These are phyloP conservation scores for Fonsecaea erecta DNA, from an alignment of 2,329 filamentous ascomycete species.

Conservation along the genomic window DNA sequence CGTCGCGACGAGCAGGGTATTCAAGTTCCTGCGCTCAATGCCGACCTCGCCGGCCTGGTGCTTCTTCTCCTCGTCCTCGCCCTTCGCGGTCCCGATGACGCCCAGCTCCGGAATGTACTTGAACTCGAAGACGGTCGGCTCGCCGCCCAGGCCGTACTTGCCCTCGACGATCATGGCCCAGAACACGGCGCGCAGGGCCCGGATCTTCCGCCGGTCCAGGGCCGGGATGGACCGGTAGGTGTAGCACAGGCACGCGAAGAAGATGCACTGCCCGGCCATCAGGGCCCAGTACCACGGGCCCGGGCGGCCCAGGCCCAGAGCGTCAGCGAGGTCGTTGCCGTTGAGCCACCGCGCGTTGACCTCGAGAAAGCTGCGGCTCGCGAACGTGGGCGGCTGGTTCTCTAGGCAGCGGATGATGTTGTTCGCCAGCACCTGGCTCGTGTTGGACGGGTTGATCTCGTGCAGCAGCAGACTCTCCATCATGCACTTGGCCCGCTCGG, in stretches of 20 bases:
- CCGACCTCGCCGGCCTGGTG: constrained; percentile 20
- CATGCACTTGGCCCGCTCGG: constrained; percentile 59
- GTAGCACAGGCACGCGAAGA: constrained; percentile 61
- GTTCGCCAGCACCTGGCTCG: constrained; percentile 68
- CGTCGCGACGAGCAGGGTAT: constrained; percentile 32
- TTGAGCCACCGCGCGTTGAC: constrained; percentile 73
- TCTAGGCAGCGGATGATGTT: constrained; percentile 75
- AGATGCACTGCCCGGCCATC: constrained; percentile 68
- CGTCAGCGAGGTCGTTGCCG: constrained; percentile 65
- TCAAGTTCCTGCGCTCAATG: constrained; percentile 35
- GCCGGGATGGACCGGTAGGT: constrained; percentile 52
- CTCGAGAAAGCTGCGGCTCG: constrained; percentile 68
- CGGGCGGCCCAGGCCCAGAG: constrained; percentile 63
- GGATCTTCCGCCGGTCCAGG: constrained; percentile 59
- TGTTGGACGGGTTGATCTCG: constrained; percentile 69
- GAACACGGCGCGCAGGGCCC: constrained; percentile 56
- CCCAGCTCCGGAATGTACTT: constrained; percentile 68
- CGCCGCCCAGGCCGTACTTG: constrained; percentile 64
- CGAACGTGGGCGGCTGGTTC: constrained; percentile 67
- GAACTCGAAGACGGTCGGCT: constrained; percentile 69
- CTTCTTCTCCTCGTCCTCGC: constrained; percentile 42
- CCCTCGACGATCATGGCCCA: constrained; percentile 67
- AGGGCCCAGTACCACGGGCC: constrained; percentile 63
- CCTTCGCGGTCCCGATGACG: constrained; percentile 50
- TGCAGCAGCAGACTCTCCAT: constrained; percentile 71